A percentile compares a stretch with the other conserved stretches of the same genome.
Conservation (phyloP, 2,329 filamentous ascomycete genomes). For the Stemphylium lycopersici region DNA sequence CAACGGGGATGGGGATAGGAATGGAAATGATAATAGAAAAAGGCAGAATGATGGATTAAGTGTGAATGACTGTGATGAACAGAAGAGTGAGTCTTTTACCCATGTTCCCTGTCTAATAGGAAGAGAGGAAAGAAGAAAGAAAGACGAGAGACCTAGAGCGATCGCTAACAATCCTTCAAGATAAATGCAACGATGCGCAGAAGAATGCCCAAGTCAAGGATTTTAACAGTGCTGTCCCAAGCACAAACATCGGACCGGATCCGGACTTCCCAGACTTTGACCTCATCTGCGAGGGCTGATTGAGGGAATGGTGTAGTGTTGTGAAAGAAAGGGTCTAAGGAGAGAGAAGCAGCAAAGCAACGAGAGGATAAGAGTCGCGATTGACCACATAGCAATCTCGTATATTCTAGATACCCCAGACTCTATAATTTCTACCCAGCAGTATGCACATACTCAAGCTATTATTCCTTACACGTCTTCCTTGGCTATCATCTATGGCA, state of each 20-base stretch:
- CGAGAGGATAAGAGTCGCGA: neutral
- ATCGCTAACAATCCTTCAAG: constrained; percentile 13
- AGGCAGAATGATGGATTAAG: constrained; percentile 20
- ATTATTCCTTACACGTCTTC: too few relatives aligned
- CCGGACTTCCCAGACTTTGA: constrained; percentile 48
- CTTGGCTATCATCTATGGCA: too few relatives aligned
- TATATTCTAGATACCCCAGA: too few relatives aligned
- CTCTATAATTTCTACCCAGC: too few relatives aligned
- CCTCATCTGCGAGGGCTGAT: constrained; percentile 40
- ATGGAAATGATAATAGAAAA: constrained; percentile 2
- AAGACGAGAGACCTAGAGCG: too few relatives aligned
- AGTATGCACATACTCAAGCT: too few relatives aligned
- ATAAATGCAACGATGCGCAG: constrained; percentile 38
- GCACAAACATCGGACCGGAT: constrained; percentile 46
- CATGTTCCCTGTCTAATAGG: neutral
- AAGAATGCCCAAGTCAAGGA: constrained; percentile 35
- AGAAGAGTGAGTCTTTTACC: constrained; percentile 25
- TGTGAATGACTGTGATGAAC: constrained; percentile 30
- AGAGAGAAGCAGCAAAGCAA: neutral
- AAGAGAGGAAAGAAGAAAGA: too few relatives aligned
- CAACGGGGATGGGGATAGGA: neutral
- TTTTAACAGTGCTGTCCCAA: constrained; percentile 32
- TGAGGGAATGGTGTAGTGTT: neutral
- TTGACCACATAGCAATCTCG: too few relatives aligned
- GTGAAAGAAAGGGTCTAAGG: neutral